Base-by-base conservation (phyloP, 106 monocot genomes). In the Ottelia alismoides region DNA sequence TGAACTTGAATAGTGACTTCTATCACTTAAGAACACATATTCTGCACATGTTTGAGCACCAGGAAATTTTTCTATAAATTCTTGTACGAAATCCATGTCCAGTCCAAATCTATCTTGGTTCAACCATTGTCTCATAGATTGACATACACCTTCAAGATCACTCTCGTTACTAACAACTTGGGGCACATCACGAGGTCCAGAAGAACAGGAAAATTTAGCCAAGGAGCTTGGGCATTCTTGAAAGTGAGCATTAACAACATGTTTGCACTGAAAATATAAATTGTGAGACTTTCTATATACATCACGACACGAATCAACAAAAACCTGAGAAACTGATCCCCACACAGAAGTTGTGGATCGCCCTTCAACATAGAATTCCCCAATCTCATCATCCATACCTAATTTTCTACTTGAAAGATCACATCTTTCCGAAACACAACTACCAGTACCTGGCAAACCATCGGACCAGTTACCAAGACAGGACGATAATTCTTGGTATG, bases 51-150 rank as follows among this genome's bases (percentile, higher is more conserved):
- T 46, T 60, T 47, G 72, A 16, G 82, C 76, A 62, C 69, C 72
- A 65, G 85, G 77, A 75, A 90, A 71, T 2, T 57, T 76, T 76
- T 90, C 98, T 26, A 98, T 67, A 31, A 98, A 63, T 76, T 98
- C 98, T 52, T 85, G 85, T 25, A 75, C 72, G 75, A 98, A 86
- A 57, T 61, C 85, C 61, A 79, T 63, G 49, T 98, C 85, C 66
- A 98, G 83, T 46, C 98, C 98, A 77, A 83, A 82, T 54, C 98
- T 85, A 45, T 98, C 98, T 26, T 75, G 75, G 22, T 85, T 68
- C 50, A 98, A 72, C 98, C 98, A 98, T 56, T 74, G 60, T 52
- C 57, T 60, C 17, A 98, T 25, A 40, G 64, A 53, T 48, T 67
- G 31, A 48, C 79, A 85, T 61, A 70, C 57, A 61, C 53, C 52